These are phyloP conservation scores for Sporothrix mexicana DNA, from an alignment of 2,329 filamentous ascomycete genomes.

Conservation along the genomic window DNA sequence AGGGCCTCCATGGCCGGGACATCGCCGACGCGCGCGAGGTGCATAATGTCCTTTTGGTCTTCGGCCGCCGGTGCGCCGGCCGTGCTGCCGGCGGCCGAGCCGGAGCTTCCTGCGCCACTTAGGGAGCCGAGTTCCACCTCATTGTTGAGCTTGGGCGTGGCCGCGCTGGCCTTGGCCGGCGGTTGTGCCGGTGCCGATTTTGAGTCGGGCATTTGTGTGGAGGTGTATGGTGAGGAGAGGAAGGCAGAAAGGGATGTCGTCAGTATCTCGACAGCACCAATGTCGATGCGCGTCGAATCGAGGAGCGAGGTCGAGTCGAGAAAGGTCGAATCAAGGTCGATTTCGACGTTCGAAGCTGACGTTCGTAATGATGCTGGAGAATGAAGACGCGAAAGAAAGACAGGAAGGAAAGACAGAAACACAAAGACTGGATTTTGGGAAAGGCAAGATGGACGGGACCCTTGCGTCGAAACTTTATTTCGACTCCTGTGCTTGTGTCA, in stretches of 20 bases:
- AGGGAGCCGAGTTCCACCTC: constrained; percentile 61
- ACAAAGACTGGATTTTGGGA: not conserved
- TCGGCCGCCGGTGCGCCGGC: not conserved
- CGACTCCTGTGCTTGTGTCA: not conserved
- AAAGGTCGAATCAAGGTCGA: not conserved
- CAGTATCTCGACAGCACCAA: not conserved
- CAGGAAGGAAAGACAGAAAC: not conserved
- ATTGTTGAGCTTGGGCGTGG: constrained; percentile 61
- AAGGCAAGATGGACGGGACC: not conserved
- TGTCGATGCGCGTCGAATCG: not conserved
- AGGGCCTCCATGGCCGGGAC: constrained; percentile 85
- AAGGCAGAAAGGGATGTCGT: not conserved
- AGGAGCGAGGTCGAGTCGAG: not conserved
- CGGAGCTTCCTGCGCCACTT: constrained; percentile 41
- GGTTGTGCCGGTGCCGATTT: constrained; percentile 54
- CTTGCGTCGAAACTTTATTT: not conserved
- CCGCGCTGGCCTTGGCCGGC: constrained; percentile 59
- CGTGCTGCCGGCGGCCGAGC: constrained; percentile 32
- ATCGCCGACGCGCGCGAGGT: constrained; percentile 87
- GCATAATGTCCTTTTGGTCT: constrained; percentile 84
- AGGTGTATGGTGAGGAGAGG: not conserved
- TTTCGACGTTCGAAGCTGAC: not conserved
- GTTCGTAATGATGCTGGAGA: not conserved
- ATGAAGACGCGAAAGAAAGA: not conserved
- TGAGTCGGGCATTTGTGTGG: constrained; percentile 43